phyloP scores from a whole-genome alignment of 2,329 filamentous ascomycete species.

The Fusarium sp. region DNA sequence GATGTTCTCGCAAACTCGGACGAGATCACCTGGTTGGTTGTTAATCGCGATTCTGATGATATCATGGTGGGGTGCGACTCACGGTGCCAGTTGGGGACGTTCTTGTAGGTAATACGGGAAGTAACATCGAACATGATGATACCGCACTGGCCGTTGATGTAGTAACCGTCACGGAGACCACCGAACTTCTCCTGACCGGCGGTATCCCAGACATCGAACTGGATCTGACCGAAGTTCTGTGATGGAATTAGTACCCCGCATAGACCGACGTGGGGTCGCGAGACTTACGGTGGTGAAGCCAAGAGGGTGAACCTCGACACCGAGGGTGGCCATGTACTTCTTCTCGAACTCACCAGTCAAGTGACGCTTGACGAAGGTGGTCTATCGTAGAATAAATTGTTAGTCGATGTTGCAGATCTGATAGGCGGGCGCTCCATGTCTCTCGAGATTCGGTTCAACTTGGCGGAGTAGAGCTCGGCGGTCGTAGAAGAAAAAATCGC shows the following conservation, averaged over 20 bases:
- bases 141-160: slow-evolving; percentile 99
- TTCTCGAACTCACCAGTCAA: slow-evolving; percentile 99
- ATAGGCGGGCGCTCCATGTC: slow-evolving; percentile 22
- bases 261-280: slow-evolving; percentile 40
- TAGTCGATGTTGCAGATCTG: slow-evolving; percentile 33
- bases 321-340: slow-evolving; percentile 99
- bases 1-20: slow-evolving; percentile 99
- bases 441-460: slow-evolving; percentile 28
- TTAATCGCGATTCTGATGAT: slow-evolving; percentile 29
- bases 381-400: slow-evolving; percentile 67
- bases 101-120: slow-evolving; percentile 99
- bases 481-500: slow-evolving; percentile 39
- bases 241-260: slow-evolving; percentile 48
- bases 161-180: slow-evolving; percentile 99
- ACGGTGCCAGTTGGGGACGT: slow-evolving; percentile 99
- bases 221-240: slow-evolving; percentile 93
- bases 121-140: slow-evolving; percentile 99
- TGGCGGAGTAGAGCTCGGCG: slow-evolving; percentile 44
- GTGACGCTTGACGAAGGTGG: slow-evolving; percentile 99
- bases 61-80: slow-evolving; percentile 59
- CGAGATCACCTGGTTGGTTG: slow-evolving; percentile 80
- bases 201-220: slow-evolving; percentile 99
- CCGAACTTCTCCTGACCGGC: slow-evolving; percentile 99
- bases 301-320: slow-evolving; percentile 99
- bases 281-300: slow-evolving; percentile 93